Percentiles rank a stretch among this genome's conserved stretches.
phyloP scores from a whole-genome alignment of 139 green algal species.

The Chlorella sorokiniana region DNA sequence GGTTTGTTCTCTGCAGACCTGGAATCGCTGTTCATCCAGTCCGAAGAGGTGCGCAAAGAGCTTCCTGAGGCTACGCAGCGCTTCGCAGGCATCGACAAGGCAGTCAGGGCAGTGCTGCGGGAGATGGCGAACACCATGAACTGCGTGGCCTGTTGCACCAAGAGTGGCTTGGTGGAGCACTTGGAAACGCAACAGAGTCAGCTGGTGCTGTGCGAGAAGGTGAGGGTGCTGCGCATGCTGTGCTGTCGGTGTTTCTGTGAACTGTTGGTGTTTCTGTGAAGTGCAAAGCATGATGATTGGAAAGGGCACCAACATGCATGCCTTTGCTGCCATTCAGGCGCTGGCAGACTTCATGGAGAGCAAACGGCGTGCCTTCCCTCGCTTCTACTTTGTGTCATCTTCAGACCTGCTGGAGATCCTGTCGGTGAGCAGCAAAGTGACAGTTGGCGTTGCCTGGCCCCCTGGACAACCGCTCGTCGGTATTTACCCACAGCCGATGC shows the following conservation, averaged over 20 bases:
- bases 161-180: conserved; percentile 67
- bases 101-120: conserved; percentile 33
- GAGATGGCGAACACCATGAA: conserved; percentile 53
- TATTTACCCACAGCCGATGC: neutral
- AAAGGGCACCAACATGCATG: neutral
- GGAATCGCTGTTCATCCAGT: conserved; percentile 87
- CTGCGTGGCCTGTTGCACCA: conserved; percentile 68
- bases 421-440: conserved; percentile 74
- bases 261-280: too few relatives aligned
- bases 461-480: too few relatives aligned
- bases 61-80: conserved; percentile 88
- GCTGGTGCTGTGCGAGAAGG: conserved; percentile 94
- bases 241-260: neutral
- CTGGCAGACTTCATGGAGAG: conserved; percentile 84
- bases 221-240: conserved; percentile 73
- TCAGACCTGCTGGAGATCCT: conserved; percentile 93
- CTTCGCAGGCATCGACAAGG: conserved; percentile 78
- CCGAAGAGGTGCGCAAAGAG: conserved; percentile 86
- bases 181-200: conserved; percentile 84
- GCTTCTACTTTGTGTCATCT: conserved; percentile 94
- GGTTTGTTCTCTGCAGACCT: conserved; percentile 41
- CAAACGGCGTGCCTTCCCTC: conserved; percentile 89
- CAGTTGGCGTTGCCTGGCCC: too few relatives aligned
- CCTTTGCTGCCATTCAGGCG: conserved; percentile 61
- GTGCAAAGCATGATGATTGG: too few relatives aligned